Percentiles rank a stretch among this genome's conserved stretches.
Evolutionary conservation across 345 rosid species (phyloP).

Genomic region (Linum trigynum): DNA sequence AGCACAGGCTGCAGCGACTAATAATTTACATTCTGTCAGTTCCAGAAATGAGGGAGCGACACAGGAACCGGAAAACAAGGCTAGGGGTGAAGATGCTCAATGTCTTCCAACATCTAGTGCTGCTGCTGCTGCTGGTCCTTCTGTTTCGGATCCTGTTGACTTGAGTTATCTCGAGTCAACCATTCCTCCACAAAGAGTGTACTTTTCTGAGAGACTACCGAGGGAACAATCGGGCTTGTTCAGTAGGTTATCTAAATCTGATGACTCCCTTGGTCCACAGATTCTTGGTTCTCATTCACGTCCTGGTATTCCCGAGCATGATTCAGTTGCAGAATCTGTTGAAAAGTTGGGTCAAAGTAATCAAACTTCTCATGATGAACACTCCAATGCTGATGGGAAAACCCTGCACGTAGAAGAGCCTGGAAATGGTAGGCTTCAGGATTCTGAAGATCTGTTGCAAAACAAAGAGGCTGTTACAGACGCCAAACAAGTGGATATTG

Average conservation of each 20-base stretch:
- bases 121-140: constrained; percentile 19
- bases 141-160: constrained; percentile 41
- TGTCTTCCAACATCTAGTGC: constrained; percentile 26
- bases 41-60: constrained; percentile 21
- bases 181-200: constrained; percentile 43
- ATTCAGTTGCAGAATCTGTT: constrained; percentile 30
- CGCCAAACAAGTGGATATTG: constrained; percentile 56
- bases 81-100: constrained; percentile 43
- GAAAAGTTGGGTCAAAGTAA: constrained; percentile 33
- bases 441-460: neutral
- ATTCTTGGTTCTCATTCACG: constrained; percentile 42
- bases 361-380: constrained; percentile 35
- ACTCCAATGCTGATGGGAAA: constrained; percentile 23
- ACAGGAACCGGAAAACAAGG: constrained; percentile 30
- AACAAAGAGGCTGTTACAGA: constrained; percentile 17
- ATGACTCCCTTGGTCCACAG: constrained; percentile 62
- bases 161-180: constrained; percentile 42
- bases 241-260: constrained; percentile 64
- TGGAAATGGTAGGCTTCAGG: neutral
- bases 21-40: constrained; percentile 26
- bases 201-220: constrained; percentile 65
- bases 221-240: constrained; percentile 56
- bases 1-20: constrained; percentile 22
- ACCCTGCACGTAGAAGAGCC: constrained; percentile 13
- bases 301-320: constrained; percentile 35